Evolutionary conservation across 169 alveolate species (phyloP), one percentile per base, ranked within the genome.

Genomic region (Plasmodium vivax): DNA sequence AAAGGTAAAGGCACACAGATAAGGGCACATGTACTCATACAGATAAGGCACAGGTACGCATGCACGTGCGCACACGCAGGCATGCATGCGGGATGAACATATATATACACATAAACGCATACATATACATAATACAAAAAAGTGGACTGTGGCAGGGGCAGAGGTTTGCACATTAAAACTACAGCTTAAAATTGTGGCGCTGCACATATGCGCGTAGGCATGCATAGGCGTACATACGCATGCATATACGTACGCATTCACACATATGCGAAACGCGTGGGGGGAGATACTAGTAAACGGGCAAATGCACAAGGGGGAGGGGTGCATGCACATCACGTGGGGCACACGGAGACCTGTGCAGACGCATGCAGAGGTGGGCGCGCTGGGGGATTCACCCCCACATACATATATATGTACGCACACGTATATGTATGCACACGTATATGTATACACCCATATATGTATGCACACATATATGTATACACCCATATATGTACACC

Each of bases 181-280:
- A 88, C 79, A 88, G 51, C 94, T 88, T 88, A 88, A 88, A 88
- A 88, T 88, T 88, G 58, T 71, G 51, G 81, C 71, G 85, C 12
- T 51, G 43, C 45, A 68, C 79, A 83, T 54, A 83, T 5, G 45
- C 8, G 36, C 72, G 19, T 41, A 82, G 32, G 10, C 56, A 83
- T 83, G 38, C 32, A 54, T 83, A 62, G 6, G 10, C 47, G 19
- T 34, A 58, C 19, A n/a, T 38, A 38, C 2, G 27, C 12, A 10
- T 68, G 27, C 27, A 23, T 23, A 23, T 23, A 23, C 27, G 27
- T 0, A 23, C 27, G 27, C 0, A 23, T 23, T 23, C 27, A 23
- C 27, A 23, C 27, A 23, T 23, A 23, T 23, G 27, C 27, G 27
- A 23, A 68, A 30, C 19, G 62, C 62, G 62, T 51, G 12, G 23